Base-by-base conservation (phyloP, 257 asterid species). In the Nicotiana noctiflora region DNA sequence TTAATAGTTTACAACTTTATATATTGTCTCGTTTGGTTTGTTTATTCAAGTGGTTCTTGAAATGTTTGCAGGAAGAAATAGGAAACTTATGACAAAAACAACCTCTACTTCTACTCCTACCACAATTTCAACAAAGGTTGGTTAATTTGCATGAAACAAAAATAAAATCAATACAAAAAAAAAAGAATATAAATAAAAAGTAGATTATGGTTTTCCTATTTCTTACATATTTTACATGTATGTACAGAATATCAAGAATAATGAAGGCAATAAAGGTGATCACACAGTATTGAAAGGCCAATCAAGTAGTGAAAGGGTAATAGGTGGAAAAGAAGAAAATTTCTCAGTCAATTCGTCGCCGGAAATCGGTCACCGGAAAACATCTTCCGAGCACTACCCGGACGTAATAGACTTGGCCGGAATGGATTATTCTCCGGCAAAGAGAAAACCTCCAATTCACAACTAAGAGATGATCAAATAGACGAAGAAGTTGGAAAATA, bases 391-490 rank as follows among this genome's bases (percentile, higher is more conserved):
- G 37, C 86, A 74, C 6, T 86, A 86, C 72, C 93, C 94, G 15
- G 93, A 89, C 67, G 66, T 87, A 77, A 31, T 90, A 53, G 98
- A 93, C 84, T 66, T 93, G 37, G 92, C 93, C 10, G 96, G 90
- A 66, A 93, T 93, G 97, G 98, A 92, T 81, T 93, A 93, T 88
- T 91, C 98, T 55, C 97, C 87, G 75, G 92, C 98, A 11, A 84
- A 79, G 82, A 86, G 96, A 84, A 92, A 90, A 81, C 90, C 96
- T 84, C 96, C 97, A 0, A 90, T 91, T 84, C 97, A 93, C 89
- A 93, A 93, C 72, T 93, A 88, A 82, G 82, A 18, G n/a, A 64
- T 10, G 15, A 75, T 67, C 49, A 6, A 37, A 37, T 34, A 11
- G 9, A 66, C 9, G 76, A 31, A 15, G 55, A 74, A 1, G 8